Conservation (phyloP, 2,329 filamentous ascomycete species). For the Hawksworthiomyces lignivorus region DNA sequence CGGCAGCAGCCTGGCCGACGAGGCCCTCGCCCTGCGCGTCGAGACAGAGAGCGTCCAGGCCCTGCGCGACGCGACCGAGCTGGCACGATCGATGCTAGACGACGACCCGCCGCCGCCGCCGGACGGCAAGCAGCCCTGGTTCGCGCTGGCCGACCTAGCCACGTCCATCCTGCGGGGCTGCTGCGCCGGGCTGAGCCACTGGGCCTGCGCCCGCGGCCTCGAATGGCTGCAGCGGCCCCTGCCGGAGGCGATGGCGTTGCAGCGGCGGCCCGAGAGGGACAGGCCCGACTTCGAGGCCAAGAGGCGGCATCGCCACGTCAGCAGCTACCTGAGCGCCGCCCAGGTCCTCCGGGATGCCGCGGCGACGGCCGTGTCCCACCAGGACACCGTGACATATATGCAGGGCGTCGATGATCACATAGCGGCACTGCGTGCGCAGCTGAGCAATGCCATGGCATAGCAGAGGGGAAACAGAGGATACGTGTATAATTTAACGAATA, state of each 20-base stretch:
- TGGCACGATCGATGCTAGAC: slow-evolving; percentile 7
- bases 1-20: slow-evolving; percentile 4
- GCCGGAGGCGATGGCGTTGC: background rate
- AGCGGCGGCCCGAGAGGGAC: background rate
- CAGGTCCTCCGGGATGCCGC: background rate
- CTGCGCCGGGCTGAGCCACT: slow-evolving; percentile 8
- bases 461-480: too few relatives aligned
- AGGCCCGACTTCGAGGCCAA: too few relatives aligned
- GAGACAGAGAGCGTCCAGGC: slow-evolving; percentile 14
- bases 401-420: background rate
- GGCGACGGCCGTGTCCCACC: slow-evolving; percentile 8
- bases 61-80: slow-evolving; percentile 9
- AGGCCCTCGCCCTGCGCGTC: slow-evolving; percentile 5
- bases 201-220: slow-evolving; percentile 1
- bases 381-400: slow-evolving; percentile 2
- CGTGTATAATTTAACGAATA: too few relatives aligned
- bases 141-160: slow-evolving; percentile 12
- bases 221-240: background rate
- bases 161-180: slow-evolving; percentile 15
- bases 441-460: too few relatives aligned
- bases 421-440: background rate
- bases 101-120: background rate
- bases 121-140: background rate
- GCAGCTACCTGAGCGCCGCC: slow-evolving; percentile 5
- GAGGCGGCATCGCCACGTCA: background rate